Evolutionary conservation across 2,329 filamentous ascomycete genomes (phyloP), one percentile per base, ranked within the genome.

Genomic region (Tolypocladium inflatum): DNA sequence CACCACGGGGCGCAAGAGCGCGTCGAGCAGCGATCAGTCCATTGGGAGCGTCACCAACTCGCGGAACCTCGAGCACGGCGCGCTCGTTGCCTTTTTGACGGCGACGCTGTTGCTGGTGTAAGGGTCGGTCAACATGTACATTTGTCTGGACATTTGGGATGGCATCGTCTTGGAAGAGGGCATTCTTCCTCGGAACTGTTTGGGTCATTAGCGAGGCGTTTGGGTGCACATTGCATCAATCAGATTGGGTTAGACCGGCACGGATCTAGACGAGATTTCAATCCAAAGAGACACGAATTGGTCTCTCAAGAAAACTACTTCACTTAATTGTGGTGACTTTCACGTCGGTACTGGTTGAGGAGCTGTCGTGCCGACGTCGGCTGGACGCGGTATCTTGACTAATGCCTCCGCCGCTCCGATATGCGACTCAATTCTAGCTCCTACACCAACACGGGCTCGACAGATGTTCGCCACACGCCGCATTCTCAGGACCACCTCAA

Each of bases 71-170:
- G 71, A 70, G 15, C 69, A 68, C 13, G 75, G 70, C 3, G 76
- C 76, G 10, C 60, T 81, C 55, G 66, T 78, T 55, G 73, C 73
- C 4, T 78, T 79, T 62, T 57, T 79, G 33, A 75, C 66, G 5
- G 76, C 71, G 13, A 72, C 71, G 5, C 62, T 80, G 23, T 61
- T 78, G 56, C 63, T 79, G 58, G 59, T 71, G 19, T 71, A 65
- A 51, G 26, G 33, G 41, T 30, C 6, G 15, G 19, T 2, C 11
- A 1, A 19, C 30, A 4, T 52, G 48, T 19, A 21, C 11, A 21
- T 52, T 21, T 35, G 17, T 9, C 17, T 17, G 23, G 43, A 17
- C 21, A 26, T 30, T 17, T 33, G 48, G 48, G 4, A n/a, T n/a
- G 48, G 19, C 9, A 13, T 21, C 2, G 15, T 35, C 10, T 10